Conservation (phyloP, 768 basidiomycete genomes). For the Macrolepiota albuminosa region DNA sequence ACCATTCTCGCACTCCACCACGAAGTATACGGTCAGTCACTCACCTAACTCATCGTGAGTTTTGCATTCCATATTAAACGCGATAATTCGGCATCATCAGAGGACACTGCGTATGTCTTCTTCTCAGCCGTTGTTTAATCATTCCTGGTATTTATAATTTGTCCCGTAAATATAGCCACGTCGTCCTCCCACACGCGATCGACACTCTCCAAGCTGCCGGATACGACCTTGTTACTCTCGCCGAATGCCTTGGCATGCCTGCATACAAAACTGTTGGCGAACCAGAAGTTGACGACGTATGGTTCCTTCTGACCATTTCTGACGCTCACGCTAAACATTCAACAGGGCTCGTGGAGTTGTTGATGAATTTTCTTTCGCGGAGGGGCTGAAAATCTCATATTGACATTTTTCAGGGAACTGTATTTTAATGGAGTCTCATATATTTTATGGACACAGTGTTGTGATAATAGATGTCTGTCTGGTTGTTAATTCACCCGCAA, state of each 20-base stretch:
- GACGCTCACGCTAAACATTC: not conserved
- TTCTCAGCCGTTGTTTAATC: too few species aligned
- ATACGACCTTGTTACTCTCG: constrained; percentile 34
- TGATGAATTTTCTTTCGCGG: not conserved
- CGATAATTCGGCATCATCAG: not conserved
- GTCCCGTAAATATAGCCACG: not conserved
- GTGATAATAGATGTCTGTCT: too few species aligned
- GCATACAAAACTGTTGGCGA: constrained; percentile 24
- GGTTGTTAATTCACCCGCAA: too few species aligned
- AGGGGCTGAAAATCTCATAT: not conserved
- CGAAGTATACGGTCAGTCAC: constrained; percentile 24
- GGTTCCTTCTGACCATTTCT: not conserved
- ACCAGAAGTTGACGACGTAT: not conserved
- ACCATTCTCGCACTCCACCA: constrained; percentile 31
- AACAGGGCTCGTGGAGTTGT: constrained; percentile 5
- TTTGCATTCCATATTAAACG: constrained; percentile 6
- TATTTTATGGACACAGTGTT: too few species aligned
- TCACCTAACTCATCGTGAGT: not conserved
- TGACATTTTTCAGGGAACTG: not conserved
- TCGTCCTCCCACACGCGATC: constrained; percentile 27
- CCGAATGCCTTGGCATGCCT: constrained; percentile 30
- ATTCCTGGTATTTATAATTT: too few species aligned
- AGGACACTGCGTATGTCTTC: constrained; percentile 1
- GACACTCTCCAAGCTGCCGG: constrained; percentile 24
- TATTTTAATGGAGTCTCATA: not conserved